phyloP scores from a whole-genome alignment of 2,329 filamentous ascomycete genomes.

The Botrytis squamosa region DNA sequence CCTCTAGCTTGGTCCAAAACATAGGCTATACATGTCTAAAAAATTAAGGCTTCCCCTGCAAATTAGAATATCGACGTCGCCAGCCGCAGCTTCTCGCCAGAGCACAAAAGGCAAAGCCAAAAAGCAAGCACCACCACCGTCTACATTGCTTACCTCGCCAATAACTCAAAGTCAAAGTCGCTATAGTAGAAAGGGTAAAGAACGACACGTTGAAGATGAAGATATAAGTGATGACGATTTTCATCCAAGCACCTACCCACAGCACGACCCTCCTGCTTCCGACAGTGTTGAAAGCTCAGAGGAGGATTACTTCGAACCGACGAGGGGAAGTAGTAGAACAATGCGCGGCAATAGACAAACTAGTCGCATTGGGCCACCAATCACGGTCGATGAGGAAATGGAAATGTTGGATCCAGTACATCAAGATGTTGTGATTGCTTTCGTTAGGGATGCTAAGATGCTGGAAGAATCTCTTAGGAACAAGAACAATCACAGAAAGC shows the following conservation, averaged over 20 bases:
- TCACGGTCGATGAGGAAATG: slow-evolving; percentile 55
- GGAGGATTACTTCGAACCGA: slow-evolving; percentile 37
- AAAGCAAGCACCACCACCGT: slow-evolving; percentile 44
- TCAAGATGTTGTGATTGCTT: slow-evolving; percentile 60
- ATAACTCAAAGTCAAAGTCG: slow-evolving; percentile 3
- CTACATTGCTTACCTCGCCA: slow-evolving; percentile 59
- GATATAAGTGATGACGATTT: slow-evolving; percentile 11
- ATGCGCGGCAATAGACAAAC: slow-evolving; percentile 20
- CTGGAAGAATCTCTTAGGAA: slow-evolving; percentile 62
- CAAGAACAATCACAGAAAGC: slow-evolving; percentile 53
- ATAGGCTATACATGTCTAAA: slow-evolving; percentile 33
- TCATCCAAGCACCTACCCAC: slow-evolving; percentile 32
- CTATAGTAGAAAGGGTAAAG: slow-evolving; percentile 37
- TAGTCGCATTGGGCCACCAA: slow-evolving; percentile 54
- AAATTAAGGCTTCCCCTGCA: slow-evolving; percentile 35
- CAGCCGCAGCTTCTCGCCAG: slow-evolving; percentile 40
- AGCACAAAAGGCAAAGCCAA: slow-evolving; percentile 25
- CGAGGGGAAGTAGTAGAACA: slow-evolving; percentile 39
- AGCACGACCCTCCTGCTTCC: slow-evolving; percentile 51
- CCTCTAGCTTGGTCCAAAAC: slow-evolving; percentile 37
- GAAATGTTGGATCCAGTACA: slow-evolving; percentile 58
- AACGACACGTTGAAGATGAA: slow-evolving; percentile 27
- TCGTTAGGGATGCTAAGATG: slow-evolving; percentile 60
- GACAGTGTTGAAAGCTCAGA: slow-evolving; percentile 39
- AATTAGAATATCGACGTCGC: slow-evolving; percentile 34